Evolutionary conservation across 768 basidiomycete genomes (phyloP).

Genomic region (Amanita subjunquillea): DNA sequence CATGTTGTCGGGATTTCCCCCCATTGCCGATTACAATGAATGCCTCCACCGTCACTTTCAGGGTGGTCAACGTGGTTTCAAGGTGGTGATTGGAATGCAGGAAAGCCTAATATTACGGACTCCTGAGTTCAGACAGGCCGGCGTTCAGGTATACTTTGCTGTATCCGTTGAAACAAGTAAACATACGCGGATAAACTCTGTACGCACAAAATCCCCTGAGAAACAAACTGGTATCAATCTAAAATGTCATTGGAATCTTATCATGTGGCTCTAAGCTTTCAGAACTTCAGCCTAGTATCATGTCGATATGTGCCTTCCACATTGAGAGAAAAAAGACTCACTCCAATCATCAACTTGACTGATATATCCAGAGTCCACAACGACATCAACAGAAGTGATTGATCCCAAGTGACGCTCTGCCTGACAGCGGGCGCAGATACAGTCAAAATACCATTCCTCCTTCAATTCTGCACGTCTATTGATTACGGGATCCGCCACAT

Average conservation of each 20-base stretch:
- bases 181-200: no score
- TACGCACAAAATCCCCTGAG: no score
- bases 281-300: not conserved
- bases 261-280: no score
- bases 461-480: slow-evolving; percentile 11
- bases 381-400: not conserved
- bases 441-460: slow-evolving; percentile 16
- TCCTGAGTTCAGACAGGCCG: not conserved
- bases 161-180: no score
- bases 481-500: slow-evolving; percentile 10
- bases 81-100: not conserved
- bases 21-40: not conserved
- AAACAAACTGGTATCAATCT: no score
- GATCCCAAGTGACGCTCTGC: slow-evolving; percentile 5
- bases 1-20: not conserved
- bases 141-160: not conserved
- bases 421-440: slow-evolving; percentile 13
- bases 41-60: not conserved
- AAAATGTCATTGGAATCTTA: no score
- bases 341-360: not conserved
- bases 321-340: not conserved
- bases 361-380: slow-evolving; percentile 5
- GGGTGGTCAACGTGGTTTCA: not conserved
- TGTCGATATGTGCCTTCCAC: not conserved
- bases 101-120: not conserved